Percentiles rank a stretch among this genome's conserved stretches.
Evolutionary conservation across 371 early-diverging fungal genomes (phyloP).

Genomic region (Globomyces sp.): DNA sequence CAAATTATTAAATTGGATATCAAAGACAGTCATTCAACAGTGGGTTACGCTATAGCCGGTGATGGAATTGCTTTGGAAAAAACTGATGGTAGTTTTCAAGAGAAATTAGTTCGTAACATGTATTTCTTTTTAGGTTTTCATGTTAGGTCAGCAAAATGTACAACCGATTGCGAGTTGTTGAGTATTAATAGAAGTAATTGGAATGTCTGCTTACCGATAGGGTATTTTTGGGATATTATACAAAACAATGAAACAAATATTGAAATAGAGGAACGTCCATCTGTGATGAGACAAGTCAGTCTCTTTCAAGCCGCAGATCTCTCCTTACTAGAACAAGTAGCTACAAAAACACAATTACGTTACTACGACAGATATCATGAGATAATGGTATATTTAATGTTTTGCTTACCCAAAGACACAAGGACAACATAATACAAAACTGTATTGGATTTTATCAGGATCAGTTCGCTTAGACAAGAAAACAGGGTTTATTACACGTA

Average conservation of each 20-base stretch:
- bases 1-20: background rate
- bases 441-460: conserved; percentile 11
- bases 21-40: background rate
- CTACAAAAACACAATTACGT: conserved; percentile 7
- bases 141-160: background rate
- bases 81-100: conserved; percentile 16
- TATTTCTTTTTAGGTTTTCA: background rate
- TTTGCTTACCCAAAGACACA: background rate
- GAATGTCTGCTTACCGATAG: background rate
- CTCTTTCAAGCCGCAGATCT: conserved; percentile 11
- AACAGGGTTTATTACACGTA: background rate
- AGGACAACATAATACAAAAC: background rate
- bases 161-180: conserved; percentile 15
- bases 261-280: background rate
- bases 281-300: background rate
- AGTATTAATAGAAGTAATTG: conserved; percentile 13
- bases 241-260: conserved; percentile 9
- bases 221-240: conserved; percentile 13
- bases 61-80: conserved; percentile 3
- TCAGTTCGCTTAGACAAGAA: background rate
- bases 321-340: conserved; percentile 16
- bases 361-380: conserved; percentile 8
- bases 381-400: conserved; percentile 9
- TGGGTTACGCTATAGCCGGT: background rate
- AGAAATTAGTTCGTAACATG: background rate